phyloP scores from a whole-genome alignment of 306 rosid genomes.

The Morella rubra region DNA sequence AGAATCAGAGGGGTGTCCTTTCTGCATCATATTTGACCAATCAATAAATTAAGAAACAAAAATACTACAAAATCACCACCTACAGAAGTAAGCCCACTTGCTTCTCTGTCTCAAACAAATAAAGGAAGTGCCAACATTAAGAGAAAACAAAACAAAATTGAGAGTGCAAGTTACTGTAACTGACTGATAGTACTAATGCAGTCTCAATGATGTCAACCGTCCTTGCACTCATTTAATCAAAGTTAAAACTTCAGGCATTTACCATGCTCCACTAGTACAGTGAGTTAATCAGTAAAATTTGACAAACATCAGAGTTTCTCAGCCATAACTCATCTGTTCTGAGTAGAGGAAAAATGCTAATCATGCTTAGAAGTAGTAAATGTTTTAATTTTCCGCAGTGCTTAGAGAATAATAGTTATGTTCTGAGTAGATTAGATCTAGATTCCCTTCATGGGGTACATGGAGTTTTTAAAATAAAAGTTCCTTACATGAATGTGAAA shows the following conservation, averaged over 20 bases:
- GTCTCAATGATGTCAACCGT: not conserved
- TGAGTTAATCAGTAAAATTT: not conserved
- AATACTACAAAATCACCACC: not conserved
- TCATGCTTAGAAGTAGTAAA: no score
- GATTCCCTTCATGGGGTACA: not conserved
- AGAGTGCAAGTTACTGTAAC: not conserved
- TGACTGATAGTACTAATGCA: conserved; percentile 3
- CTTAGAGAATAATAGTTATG: no score
- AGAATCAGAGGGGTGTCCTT: conserved; percentile 74
- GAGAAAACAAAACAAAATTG: not conserved
- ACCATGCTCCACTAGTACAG: not conserved
- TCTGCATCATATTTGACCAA: conserved; percentile 52
- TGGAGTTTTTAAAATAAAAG: not conserved
- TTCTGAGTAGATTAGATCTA: no score
- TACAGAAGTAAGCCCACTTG: not conserved
- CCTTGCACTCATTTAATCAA: no score
- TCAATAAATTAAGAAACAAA: conserved; percentile 23
- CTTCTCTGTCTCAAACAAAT: not conserved
- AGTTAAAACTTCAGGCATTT: no score
- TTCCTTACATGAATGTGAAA: not conserved
- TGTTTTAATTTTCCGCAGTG: no score
- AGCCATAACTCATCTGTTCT: not conserved
- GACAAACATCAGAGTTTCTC: not conserved
- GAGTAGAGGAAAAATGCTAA: no score
- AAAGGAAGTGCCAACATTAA: not conserved